A percentile compares a stretch with the other conserved stretches of the same genome.
Evolutionary conservation across 2,329 filamentous ascomycete genomes (phyloP).

Genomic region (Dothiorella sarmentorum): DNA sequence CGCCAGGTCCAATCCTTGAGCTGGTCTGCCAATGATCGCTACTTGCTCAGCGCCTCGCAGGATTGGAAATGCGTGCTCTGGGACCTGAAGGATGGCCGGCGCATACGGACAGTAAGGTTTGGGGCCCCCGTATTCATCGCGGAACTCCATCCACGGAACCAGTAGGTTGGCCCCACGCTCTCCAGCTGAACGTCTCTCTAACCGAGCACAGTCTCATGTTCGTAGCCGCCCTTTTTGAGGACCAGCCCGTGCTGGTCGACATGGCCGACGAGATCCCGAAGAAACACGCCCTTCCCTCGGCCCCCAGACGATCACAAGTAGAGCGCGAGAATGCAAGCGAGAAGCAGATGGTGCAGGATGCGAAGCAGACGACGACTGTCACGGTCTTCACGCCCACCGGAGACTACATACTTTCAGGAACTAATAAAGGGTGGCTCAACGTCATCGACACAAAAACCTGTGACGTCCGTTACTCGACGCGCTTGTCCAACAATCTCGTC

Average conservation of each 20-base stretch:
- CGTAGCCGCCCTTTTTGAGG: conserved; percentile 89
- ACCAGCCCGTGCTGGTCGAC: conserved; percentile 85
- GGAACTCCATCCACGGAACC: conserved; percentile 86
- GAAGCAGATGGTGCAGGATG: conserved; percentile 86
- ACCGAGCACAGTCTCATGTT: conserved; percentile 63
- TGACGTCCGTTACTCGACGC: conserved; percentile 83
- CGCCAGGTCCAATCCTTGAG: conserved; percentile 88
- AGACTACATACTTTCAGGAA: conserved; percentile 86
- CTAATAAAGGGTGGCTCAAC: conserved; percentile 94
- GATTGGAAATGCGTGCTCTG: conserved; percentile 96
- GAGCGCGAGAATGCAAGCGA: conserved; percentile 72
- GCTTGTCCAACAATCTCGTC: conserved; percentile 82
- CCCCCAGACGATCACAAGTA: conserved; percentile 68
- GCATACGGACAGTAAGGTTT: conserved; percentile 82
- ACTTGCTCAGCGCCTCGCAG: conserved; percentile 87
- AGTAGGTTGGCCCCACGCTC: conserved; percentile 52
- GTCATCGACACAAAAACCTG: conserved; percentile 81
- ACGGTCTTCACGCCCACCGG: conserved; percentile 83
- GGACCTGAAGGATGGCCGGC: conserved; percentile 73
- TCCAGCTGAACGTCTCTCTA: background rate
- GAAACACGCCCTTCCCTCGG: conserved; percentile 76
- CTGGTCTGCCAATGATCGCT: conserved; percentile 90
- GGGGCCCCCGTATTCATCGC: conserved; percentile 93
- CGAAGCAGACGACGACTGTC: conserved; percentile 91
- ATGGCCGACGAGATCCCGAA: conserved; percentile 65